A percentile compares a stretch with the other conserved stretches of the same genome.
Conservation (phyloP, 2,329 filamentous ascomycete genomes). For the Pestalotiopsis fici region DNA sequence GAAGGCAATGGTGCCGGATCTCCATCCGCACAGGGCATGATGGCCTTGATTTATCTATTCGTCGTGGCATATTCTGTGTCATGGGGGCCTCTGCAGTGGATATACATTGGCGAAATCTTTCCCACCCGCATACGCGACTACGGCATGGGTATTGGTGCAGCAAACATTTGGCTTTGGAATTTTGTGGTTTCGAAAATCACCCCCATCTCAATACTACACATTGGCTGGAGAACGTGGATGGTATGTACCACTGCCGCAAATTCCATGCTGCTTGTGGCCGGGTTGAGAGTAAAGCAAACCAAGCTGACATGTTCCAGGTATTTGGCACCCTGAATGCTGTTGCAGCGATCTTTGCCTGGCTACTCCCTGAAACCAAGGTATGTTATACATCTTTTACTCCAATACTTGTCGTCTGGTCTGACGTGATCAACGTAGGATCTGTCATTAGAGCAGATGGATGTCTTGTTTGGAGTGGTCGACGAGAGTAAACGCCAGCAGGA, state of each 20-base stretch:
- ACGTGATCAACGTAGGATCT: background rate
- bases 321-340: conserved; percentile 3
- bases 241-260: background rate
- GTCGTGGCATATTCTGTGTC: conserved; percentile 52
- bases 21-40: conserved; percentile 46
- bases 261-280: background rate
- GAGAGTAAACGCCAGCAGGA: background rate
- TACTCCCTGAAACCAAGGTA: background rate
- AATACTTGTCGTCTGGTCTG: background rate
- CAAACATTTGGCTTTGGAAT: conserved; percentile 50
- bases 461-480: conserved; percentile 1
- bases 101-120: conserved; percentile 37
- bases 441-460: background rate
- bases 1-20: conserved; percentile 29
- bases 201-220: background rate
- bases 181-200: conserved; percentile 32
- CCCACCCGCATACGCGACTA: conserved; percentile 48
- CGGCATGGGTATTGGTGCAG: conserved; percentile 44
- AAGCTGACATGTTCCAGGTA: background rate
- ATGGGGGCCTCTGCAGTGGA: conserved; percentile 53
- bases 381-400: background rate
- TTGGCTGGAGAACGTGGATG: conserved; percentile 7
- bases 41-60: conserved; percentile 56
- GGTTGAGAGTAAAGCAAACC: background rate
- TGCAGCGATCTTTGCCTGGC: background rate